A percentile compares a stretch with the other conserved stretches of the same genome.
These are phyloP conservation scores for Candida quercuum DNA, from an alignment of 805 yeast genomes.

Conservation along the genomic window DNA sequence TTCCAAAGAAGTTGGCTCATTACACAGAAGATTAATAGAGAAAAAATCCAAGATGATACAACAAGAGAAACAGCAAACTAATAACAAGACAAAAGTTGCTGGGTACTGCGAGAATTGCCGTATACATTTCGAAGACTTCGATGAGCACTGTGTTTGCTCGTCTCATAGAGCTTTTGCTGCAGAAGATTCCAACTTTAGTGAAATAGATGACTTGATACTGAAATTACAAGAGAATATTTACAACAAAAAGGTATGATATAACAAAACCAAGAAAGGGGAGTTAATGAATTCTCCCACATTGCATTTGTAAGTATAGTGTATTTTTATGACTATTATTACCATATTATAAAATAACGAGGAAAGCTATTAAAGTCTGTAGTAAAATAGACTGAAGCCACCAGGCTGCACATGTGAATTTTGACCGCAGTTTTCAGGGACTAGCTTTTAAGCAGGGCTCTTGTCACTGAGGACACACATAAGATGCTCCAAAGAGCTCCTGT, in stretches of 20 bases:
- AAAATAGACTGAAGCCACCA: no score
- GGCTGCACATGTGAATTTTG: no score
- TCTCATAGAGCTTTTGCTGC: constrained; percentile 78
- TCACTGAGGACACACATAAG: no score
- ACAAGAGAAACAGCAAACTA: constrained; percentile 3
- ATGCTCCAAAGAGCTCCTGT: no score
- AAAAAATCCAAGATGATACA: constrained; percentile 12
- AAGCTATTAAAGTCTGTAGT: no score
- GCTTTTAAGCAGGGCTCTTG: no score
- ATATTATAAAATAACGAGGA: no score
- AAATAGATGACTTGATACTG: constrained; percentile 68
- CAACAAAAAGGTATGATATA: constrained; percentile 9
- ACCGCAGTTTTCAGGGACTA: no score
- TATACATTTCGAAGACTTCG: constrained; percentile 73
- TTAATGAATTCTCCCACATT: no score
- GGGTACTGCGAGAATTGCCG: constrained; percentile 96
- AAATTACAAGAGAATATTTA: constrained; percentile 22
- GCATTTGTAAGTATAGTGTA: no score
- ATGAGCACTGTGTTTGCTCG: constrained; percentile 62
- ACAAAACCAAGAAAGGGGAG: no score
- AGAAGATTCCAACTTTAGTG: constrained; percentile 63
- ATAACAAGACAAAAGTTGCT: constrained; percentile 29
- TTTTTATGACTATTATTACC: not conserved
- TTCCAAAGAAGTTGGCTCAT: constrained; percentile 43
- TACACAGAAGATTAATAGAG: constrained; percentile 37